A percentile compares a stretch with the other conserved stretches of the same genome.
These are phyloP conservation scores for Moricandia arvensis DNA, from an alignment of 345 rosid genomes.

Conservation along the genomic window DNA sequence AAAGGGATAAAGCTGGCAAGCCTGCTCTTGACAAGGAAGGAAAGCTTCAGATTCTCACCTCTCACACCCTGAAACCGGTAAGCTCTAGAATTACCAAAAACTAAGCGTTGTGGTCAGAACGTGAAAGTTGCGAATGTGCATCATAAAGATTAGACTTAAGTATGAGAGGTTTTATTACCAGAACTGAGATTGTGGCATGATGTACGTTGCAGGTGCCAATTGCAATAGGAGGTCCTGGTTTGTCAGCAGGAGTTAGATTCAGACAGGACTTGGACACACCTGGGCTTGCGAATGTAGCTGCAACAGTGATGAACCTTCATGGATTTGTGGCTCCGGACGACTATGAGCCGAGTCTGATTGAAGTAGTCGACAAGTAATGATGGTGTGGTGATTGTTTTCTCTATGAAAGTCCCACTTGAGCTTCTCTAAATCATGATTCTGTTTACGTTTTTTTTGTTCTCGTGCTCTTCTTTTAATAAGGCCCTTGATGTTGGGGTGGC, in stretches of 20 bases:
- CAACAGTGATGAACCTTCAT: conserved; percentile 94
- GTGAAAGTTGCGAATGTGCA: not conserved
- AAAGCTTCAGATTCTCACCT: conserved; percentile 85
- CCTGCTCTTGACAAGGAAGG: conserved; percentile 74
- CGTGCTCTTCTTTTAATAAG: conserved; percentile 10
- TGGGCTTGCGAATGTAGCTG: conserved; percentile 97
- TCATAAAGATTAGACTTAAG: not conserved
- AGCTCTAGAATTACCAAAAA: conserved; percentile 28
- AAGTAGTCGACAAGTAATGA: conserved; percentile 56
- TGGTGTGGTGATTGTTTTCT: conserved; percentile 6
- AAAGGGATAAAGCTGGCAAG: conserved; percentile 81
- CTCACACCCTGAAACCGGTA: conserved; percentile 94
- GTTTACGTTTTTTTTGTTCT: not conserved
- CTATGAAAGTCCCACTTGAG: not conserved
- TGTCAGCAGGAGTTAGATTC: conserved; percentile 64
- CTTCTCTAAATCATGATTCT: not conserved
- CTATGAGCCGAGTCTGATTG: conserved; percentile 86
- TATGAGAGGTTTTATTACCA: not conserved
- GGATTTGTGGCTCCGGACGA: conserved; percentile 84
- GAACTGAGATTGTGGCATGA: not conserved
- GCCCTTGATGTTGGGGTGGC: conserved; percentile 22
- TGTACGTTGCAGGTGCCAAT: conserved; percentile 65
- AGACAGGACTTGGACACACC: conserved; percentile 62
- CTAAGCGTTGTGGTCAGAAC: not conserved
- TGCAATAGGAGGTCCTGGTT: conserved; percentile 95